Evolutionary conservation across 306 rosid species (phyloP).

Genomic region (Morella rubra): DNA sequence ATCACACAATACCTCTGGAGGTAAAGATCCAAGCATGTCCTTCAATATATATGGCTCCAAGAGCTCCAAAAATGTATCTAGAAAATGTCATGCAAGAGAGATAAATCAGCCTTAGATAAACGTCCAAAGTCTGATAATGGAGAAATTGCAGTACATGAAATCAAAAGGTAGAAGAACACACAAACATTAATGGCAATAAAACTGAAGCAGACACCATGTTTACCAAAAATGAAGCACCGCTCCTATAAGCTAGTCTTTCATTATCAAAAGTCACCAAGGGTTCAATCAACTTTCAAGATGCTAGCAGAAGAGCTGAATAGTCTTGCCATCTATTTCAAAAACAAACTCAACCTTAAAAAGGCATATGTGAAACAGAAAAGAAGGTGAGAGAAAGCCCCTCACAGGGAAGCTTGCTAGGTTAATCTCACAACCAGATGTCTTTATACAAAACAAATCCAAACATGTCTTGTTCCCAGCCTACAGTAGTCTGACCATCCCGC

Average conservation of each 20-base stretch:
- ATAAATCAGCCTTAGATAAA: conserved; percentile 2
- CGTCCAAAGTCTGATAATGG: conserved; percentile 1
- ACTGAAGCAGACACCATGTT: conserved; percentile 14
- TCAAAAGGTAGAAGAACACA: conserved; percentile 4
- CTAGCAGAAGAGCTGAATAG: conserved; percentile 12
- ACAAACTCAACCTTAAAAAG: neutral
- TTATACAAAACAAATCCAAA: neutral
- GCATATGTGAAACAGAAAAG: neutral
- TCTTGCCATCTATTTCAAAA: conserved; percentile 11
- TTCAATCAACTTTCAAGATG: conserved; percentile 14
- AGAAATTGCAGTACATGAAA: neutral
- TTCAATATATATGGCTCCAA: conserved; percentile 93
- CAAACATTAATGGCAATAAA: neutral
- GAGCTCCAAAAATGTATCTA: conserved; percentile 96
- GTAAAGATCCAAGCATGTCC: conserved; percentile 98
- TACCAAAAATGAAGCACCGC: conserved; percentile 11
- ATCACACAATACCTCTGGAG: conserved; percentile 80
- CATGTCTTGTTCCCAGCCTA: neutral
- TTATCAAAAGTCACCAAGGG: conserved; percentile 14
- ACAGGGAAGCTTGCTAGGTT: neutral
- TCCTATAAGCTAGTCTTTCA: conserved; percentile 20
- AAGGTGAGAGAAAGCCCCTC: neutral
- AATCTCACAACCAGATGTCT: too few relatives aligned
- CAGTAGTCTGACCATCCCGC: neutral
- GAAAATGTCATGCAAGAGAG: conserved; percentile 13